Evolutionary conservation across 106 monocot genomes (phyloP).

Genomic region (Phalaenopsis aphrodite): DNA sequence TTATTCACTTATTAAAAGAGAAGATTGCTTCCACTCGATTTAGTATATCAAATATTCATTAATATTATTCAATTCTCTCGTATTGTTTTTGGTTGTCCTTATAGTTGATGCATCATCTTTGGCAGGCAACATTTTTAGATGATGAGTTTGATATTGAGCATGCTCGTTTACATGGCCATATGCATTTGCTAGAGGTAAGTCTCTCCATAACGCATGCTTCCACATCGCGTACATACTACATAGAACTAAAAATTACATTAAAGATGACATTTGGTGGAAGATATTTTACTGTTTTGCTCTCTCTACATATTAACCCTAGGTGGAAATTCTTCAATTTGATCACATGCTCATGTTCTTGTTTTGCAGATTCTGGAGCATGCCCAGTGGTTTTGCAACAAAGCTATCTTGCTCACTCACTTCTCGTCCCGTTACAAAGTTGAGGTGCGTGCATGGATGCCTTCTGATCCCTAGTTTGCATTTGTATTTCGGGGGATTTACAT

Average conservation of each 20-base stretch:
- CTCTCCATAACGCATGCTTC: not conserved
- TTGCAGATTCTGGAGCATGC: conserved; percentile 79
- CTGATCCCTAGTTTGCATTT: not conserved
- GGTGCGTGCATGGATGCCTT: conserved; percentile 22
- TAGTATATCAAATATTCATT: not conserved
- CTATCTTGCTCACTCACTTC: conserved; percentile 89
- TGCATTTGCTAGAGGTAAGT: conserved; percentile 82
- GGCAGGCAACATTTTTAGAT: conserved; percentile 88
- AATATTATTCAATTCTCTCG: not conserved
- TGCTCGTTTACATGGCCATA: conserved; percentile 72
- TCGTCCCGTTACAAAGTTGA: conserved; percentile 91
- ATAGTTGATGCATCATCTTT: conserved; percentile 8
- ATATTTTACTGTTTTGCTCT: not conserved
- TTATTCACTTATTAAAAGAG: not conserved
- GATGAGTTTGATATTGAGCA: conserved; percentile 62
- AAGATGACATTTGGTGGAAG: not conserved
- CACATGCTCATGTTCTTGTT: not conserved
- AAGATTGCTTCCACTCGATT: not conserved
- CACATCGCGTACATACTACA: not conserved
- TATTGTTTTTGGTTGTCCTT: not conserved
- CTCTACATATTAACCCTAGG: not conserved
- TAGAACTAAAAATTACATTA: not conserved
- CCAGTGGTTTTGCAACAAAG: conserved; percentile 86
- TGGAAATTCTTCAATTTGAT: too few species aligned
- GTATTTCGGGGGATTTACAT: not conserved